Evolutionary conservation across 768 basidiomycete species (phyloP).

Genomic region (Termitomyces bulborhizus): DNA sequence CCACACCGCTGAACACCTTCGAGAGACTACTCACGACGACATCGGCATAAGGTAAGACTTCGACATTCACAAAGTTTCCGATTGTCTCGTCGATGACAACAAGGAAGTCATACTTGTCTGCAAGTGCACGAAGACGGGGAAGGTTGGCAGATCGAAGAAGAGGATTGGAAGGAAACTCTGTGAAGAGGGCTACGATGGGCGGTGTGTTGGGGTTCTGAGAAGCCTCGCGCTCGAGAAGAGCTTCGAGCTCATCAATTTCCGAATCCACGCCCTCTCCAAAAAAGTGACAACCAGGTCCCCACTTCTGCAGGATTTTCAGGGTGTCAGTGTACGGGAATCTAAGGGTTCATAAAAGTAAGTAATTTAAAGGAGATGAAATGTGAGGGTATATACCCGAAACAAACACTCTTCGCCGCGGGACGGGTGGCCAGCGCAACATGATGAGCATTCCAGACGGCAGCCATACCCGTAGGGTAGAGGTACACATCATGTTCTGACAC

Average conservation of each 20-base stretch:
- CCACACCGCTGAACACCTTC: conserved; percentile 92
- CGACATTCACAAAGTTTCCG: conserved; percentile 91
- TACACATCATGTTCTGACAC: conserved; percentile 86
- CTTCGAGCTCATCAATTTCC: conserved; percentile 71
- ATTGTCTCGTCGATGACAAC: conserved; percentile 93
- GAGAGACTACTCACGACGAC: conserved; percentile 88
- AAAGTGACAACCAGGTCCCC: conserved; percentile 93
- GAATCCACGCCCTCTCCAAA: conserved; percentile 72
- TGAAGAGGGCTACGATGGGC: conserved; percentile 77
- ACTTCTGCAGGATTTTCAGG: conserved; percentile 89
- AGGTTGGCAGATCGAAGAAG: conserved; percentile 83
- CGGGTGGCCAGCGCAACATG: conserved; percentile 51
- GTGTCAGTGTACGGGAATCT: conserved; percentile 97
- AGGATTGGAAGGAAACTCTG: conserved; percentile 95
- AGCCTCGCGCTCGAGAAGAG: conserved; percentile 43
- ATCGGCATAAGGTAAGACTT: conserved; percentile 81
- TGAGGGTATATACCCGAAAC: conserved; percentile 71
- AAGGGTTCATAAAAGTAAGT: not conserved
- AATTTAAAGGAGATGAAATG: not conserved
- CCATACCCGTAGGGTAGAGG: conserved; percentile 85
- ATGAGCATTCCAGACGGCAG: conserved; percentile 91
- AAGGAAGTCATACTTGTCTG: conserved; percentile 84
- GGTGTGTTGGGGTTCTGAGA: conserved; percentile 36
- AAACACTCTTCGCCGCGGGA: conserved; percentile 74
- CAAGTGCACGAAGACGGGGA: conserved; percentile 63